Percentiles rank a stretch among this genome's conserved stretches.
phyloP scores from a whole-genome alignment of 495 filamentous ascomycete species.

The Pyronema omphalodes region DNA sequence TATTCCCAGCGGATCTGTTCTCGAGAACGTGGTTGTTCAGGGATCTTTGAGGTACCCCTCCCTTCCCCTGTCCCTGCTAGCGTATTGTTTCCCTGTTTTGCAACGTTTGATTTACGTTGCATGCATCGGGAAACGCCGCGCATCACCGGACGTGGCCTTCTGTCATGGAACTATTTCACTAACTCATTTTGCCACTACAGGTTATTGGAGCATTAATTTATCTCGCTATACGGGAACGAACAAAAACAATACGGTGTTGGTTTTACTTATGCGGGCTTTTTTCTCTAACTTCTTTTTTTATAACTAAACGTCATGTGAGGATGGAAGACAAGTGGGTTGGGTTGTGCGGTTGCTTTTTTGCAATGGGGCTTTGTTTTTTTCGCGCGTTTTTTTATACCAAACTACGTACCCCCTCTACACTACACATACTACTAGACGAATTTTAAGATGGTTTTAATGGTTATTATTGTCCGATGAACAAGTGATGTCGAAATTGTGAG shows the following conservation, averaged over 20 bases:
- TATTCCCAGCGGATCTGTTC: slow-evolving; percentile 82
- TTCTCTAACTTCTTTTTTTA: no score
- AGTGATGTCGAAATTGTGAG: no score
- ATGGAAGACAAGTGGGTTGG: no score
- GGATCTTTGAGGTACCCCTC: slow-evolving; percentile 55
- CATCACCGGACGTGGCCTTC: not conserved
- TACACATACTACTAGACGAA: no score
- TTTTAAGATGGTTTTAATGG: no score
- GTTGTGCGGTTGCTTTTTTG: no score
- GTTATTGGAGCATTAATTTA: slow-evolving; percentile 17
- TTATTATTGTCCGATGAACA: no score
- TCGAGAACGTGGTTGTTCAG: slow-evolving; percentile 99
- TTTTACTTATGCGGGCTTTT: no score
- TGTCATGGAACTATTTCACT: not conserved
- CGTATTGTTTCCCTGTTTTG: not conserved
- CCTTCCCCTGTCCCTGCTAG: not conserved
- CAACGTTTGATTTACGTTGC: not conserved
- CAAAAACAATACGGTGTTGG: no score
- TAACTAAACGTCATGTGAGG: no score
- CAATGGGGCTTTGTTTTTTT: not conserved
- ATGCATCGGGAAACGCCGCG: not conserved
- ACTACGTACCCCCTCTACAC: not conserved
- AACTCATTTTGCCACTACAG: slow-evolving; percentile 8
- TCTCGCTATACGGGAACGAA: no score
- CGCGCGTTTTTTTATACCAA: slow-evolving; percentile 9